A percentile compares a stretch with the other conserved stretches of the same genome.
Conservation (phyloP, 2,329 filamentous ascomycete species). For the Didymella segeticola region DNA sequence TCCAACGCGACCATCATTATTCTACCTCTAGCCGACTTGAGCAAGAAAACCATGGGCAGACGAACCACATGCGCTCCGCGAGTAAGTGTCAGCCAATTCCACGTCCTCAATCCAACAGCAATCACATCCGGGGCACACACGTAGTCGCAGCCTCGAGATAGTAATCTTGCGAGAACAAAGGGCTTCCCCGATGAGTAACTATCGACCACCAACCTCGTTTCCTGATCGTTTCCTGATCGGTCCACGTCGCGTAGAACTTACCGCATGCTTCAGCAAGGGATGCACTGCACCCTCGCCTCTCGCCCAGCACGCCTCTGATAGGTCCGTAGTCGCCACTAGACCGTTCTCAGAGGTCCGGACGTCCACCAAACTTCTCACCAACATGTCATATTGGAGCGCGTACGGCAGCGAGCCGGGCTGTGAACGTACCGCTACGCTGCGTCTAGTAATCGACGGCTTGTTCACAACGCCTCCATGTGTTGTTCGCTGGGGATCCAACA, state of each 20-base stretch:
- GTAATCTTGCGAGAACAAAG: neutral
- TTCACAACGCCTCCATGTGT: neutral
- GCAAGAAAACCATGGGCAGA: neutral
- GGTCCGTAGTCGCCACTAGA: neutral
- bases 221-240: neutral
- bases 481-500: constrained; percentile 3
- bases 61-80: neutral
- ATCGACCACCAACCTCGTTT: neutral
- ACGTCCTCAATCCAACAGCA: neutral
- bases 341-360: neutral
- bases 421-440: neutral
- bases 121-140: neutral
- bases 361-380: constrained; percentile 6
- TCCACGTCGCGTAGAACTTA: neutral
- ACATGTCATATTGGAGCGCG: constrained; percentile 3
- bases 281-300: neutral
- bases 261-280: constrained; percentile 14
- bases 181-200: constrained; percentile 1
- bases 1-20: too few species aligned
- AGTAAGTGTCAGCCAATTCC: neutral
- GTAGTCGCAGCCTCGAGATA: neutral
- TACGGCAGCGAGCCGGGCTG: neutral
- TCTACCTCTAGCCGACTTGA: too few species aligned
- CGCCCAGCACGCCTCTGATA: neutral
- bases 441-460: neutral